Percentiles rank a stretch among this genome's conserved stretches.
Conservation (phyloP, 2,329 filamentous ascomycete species). For the Akanthomyces uredinophilus region DNA sequence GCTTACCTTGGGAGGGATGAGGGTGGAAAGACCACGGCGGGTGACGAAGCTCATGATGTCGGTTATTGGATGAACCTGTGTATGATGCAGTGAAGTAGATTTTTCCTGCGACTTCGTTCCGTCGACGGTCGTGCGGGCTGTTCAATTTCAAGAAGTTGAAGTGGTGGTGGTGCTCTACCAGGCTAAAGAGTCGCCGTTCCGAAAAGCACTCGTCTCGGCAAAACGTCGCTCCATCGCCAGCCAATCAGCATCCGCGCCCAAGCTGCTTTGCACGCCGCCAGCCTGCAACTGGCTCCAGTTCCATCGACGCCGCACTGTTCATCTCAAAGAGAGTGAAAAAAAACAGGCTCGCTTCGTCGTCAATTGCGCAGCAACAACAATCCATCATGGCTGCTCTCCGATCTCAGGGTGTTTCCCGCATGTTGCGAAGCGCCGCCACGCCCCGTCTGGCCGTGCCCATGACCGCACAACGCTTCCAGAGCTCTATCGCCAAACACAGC, state of each 20-base stretch:
- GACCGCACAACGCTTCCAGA: constrained; percentile 50
- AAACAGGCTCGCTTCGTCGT: neutral
- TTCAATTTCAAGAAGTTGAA: constrained; percentile 29
- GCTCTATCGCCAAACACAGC: constrained; percentile 38
- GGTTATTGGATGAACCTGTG: constrained; percentile 27
- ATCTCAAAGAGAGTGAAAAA: neutral
- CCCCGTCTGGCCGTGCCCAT: constrained; percentile 35
- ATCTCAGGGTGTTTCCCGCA: constrained; percentile 45
- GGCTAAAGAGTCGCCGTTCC: constrained; percentile 26
- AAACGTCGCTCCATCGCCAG: constrained; percentile 35
- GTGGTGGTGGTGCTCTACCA: constrained; percentile 21
- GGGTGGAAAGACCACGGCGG: constrained; percentile 90
- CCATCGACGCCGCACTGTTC: constrained; percentile 9
- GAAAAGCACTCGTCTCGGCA: constrained; percentile 48
- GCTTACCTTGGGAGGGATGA: constrained; percentile 96
- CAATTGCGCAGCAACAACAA: constrained; percentile 15
- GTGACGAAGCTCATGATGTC: constrained; percentile 87
- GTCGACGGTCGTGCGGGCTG: constrained; percentile 27
- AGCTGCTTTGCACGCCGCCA: constrained; percentile 4
- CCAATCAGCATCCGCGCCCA: constrained; percentile 37
- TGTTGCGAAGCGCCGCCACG: constrained; percentile 44
- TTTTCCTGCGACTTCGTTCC: constrained; percentile 23
- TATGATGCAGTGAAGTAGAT: neutral
- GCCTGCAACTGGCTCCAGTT: constrained; percentile 1
- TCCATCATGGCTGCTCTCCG: constrained; percentile 61